Base-by-base conservation (phyloP, 805 yeast species). In the Saturnispora kantuleensis region DNA sequence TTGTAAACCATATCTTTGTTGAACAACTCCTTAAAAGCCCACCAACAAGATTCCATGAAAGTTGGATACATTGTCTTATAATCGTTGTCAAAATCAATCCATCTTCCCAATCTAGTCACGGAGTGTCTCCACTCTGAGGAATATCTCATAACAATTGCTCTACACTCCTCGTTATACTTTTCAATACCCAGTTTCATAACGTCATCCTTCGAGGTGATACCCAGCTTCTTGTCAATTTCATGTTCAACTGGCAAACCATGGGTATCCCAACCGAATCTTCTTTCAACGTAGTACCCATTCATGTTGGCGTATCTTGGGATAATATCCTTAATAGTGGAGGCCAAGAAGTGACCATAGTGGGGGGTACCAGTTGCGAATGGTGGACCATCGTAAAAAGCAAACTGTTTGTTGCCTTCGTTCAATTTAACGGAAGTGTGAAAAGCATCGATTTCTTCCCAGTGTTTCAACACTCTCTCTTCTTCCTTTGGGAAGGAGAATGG, bases 301-400 rank as follows among this genome's bases (percentile, higher is more conserved):
- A 93, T 90, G 51, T 95, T 84, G 48, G 97, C 97, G 61, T 87
- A 93, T 62, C 99, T 78, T 46, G 98, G 98, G 45, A 93, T 90
- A 53, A 93, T 86, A 69, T 93, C 99, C 66, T 90, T 93, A 58
- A 89, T 86, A 47, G 99, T 93, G 34, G 97, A 93, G 2, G 97
- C 94, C 65, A 93, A 70, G 59, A 93, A 83, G 62, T 93, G 99
- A 51, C 99, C 99, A 64, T 93, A 94, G 65, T 93, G 99, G 37
- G 99, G 99, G 32, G 97, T 86, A 59, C 98, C 98, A 2, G 98
- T 93, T 47, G 99, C 99, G 66, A 93, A 93, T 55, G 99, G 99
- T 8, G 99, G 99, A 28, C 99, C 99, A 68, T 93, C 99, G 60
- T 84, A 93, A 65, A 93, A 93, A 33, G 96, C 78, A 64, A 89